Percentiles rank a stretch among this genome's conserved stretches.
Evolutionary conservation across 2,329 filamentous ascomycete species (phyloP).

Genomic region (Falciphora oryzae): DNA sequence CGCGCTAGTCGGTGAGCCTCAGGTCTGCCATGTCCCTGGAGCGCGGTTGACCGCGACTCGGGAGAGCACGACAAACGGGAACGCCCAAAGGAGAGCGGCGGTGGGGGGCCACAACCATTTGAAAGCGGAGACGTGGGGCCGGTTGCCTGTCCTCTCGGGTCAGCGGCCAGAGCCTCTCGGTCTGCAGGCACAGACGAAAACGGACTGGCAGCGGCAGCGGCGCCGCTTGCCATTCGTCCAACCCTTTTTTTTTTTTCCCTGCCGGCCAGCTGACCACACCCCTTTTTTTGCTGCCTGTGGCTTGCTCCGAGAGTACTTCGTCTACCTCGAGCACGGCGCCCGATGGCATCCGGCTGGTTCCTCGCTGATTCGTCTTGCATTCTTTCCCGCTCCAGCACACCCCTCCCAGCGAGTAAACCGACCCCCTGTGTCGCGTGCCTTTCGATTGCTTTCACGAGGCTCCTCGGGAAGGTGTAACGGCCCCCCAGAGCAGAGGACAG

Average conservation of each 20-base stretch:
- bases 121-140: not conserved
- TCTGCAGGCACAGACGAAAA: not conserved
- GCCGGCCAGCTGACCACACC: not conserved
- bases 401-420: not conserved
- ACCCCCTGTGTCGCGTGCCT: not conserved
- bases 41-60: not conserved
- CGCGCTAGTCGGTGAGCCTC: not conserved
- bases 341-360: not conserved
- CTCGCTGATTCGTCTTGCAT: not conserved
- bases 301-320: not conserved
- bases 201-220: not conserved
- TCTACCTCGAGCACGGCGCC: not conserved
- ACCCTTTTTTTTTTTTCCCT: not conserved
- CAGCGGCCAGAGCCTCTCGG: not conserved
- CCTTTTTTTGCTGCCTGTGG: not conserved
- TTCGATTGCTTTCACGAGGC: not conserved
- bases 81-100: not conserved
- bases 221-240: not conserved
- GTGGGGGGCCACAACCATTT: not conserved
- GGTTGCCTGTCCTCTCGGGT: not conserved
- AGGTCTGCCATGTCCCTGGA: not conserved
- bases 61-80: not conserved
- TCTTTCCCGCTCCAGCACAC: not conserved
- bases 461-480: not conserved
- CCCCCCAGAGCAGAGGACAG: not conserved